A percentile compares a stretch with the other conserved stretches of the same genome.
phyloP scores from a whole-genome alignment of 345 rosid species.

The Euphorbia peplus region DNA sequence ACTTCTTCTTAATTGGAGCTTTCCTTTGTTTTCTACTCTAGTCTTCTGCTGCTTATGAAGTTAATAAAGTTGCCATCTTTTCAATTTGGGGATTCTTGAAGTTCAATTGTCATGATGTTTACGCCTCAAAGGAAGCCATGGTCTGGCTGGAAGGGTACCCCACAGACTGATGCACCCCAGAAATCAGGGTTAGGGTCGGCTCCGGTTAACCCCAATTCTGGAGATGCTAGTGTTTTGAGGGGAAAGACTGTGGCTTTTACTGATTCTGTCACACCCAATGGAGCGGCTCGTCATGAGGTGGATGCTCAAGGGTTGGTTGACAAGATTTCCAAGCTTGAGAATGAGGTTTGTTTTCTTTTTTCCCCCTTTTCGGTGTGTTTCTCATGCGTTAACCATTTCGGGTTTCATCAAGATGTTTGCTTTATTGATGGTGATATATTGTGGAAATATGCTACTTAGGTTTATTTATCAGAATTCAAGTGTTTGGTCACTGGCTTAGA shows the following conservation, averaged over 20 bases:
- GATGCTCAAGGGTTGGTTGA: constrained; percentile 40
- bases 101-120: constrained; percentile 47
- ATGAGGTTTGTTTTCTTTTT: constrained; percentile 50
- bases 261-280: constrained; percentile 51
- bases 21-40: constrained; percentile 1
- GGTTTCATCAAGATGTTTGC: background rate
- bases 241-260: constrained; percentile 43
- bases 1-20: background rate
- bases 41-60: constrained; percentile 7
- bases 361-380: background rate
- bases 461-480: no score
- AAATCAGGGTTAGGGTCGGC: constrained; percentile 45
- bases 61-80: constrained; percentile 35
- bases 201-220: constrained; percentile 12
- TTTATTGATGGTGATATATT: background rate
- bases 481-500: background rate
- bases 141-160: constrained; percentile 68
- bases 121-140: constrained; percentile 74
- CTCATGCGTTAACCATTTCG: background rate
- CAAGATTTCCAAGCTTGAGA: constrained; percentile 63
- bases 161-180: constrained; percentile 27
- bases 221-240: constrained; percentile 33
- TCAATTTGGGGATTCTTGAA: constrained; percentile 16
- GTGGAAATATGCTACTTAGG: background rate
- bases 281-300: constrained; percentile 26